A percentile compares a stretch with the other conserved stretches of the same genome.
phyloP scores from a whole-genome alignment of 345 rosid species.

The Populus euphratica region DNA sequence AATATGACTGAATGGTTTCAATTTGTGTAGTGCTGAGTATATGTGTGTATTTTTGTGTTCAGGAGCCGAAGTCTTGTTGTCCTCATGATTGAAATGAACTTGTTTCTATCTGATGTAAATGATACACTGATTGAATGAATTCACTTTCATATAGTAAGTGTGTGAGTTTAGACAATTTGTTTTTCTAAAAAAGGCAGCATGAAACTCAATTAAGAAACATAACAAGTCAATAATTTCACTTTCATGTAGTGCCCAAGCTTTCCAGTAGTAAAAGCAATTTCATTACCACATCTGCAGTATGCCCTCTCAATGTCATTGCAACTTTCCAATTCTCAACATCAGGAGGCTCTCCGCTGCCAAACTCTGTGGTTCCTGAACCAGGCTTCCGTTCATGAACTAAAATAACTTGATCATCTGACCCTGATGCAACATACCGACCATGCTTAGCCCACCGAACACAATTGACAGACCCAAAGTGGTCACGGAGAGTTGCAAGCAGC shows the following conservation, averaged over 20 bases:
- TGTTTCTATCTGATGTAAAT: too few species aligned
- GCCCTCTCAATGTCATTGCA: conserved; percentile 92
- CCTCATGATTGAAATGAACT: too few species aligned
- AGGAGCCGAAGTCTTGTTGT: too few species aligned
- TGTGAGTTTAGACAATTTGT: neutral
- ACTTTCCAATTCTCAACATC: conserved; percentile 99
- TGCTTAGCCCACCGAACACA: conserved; percentile 99
- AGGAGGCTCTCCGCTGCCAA: conserved; percentile 97
- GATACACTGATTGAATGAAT: too few species aligned
- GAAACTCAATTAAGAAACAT: conserved; percentile 4
- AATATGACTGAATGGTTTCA: neutral
- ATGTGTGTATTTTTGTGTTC: too few species aligned
- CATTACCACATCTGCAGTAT: conserved; percentile 99
- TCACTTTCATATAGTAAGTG: too few species aligned
- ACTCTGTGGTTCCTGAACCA: conserved; percentile 94
- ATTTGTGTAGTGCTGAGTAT: neutral
- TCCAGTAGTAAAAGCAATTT: conserved; percentile 8
- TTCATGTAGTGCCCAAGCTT: neutral
- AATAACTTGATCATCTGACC: conserved; percentile 96
- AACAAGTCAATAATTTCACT: neutral
- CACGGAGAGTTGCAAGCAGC: conserved; percentile 95
- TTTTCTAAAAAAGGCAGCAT: neutral
- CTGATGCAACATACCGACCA: conserved; percentile 83
- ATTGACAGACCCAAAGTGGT: conserved; percentile 99
- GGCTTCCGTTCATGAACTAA: conserved; percentile 90